Conservation (phyloP, 2,329 filamentous ascomycete genomes). For the Trichocomaceae sp. region DNA sequence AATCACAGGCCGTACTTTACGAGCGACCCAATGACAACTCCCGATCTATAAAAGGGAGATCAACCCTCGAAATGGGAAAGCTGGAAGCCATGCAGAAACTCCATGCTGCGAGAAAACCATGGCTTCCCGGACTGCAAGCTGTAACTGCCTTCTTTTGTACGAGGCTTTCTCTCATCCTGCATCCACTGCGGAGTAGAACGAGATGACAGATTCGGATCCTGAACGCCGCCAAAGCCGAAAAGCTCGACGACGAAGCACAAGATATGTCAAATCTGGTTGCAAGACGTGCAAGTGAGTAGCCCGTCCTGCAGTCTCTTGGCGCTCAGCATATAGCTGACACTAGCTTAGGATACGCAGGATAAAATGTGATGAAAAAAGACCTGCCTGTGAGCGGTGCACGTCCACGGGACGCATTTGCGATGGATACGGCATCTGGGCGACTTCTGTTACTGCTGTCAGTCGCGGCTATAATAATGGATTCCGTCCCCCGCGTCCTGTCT, state of each 20-base stretch:
- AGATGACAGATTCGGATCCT: neutral
- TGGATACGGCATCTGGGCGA: conserved; percentile 5
- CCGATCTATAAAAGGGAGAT: no score
- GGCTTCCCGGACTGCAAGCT: no score
- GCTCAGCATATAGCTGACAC: neutral
- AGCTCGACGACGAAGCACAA: neutral
- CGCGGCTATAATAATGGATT: neutral
- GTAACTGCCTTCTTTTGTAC: no score
- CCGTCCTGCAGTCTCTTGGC: neutral
- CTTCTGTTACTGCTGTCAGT: neutral
- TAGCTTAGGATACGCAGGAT: neutral
- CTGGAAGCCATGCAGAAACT: no score
- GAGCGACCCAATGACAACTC: neutral
- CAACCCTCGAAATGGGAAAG: no score
- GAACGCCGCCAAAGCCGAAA: neutral
- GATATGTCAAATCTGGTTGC: conserved; percentile 7
- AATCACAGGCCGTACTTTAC: neutral
- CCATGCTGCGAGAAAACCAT: no score
- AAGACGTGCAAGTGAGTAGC: conserved; percentile 9
- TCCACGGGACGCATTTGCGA: conserved; percentile 9
- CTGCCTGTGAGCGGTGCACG: conserved; percentile 5
- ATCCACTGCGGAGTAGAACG: neutral
- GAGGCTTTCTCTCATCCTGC: no score
- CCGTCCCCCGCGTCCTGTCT: neutral
- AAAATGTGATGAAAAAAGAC: conserved; percentile 11